Base-by-base conservation (phyloP, 495 filamentous ascomycete species). In the Penicillium pancosmium region DNA sequence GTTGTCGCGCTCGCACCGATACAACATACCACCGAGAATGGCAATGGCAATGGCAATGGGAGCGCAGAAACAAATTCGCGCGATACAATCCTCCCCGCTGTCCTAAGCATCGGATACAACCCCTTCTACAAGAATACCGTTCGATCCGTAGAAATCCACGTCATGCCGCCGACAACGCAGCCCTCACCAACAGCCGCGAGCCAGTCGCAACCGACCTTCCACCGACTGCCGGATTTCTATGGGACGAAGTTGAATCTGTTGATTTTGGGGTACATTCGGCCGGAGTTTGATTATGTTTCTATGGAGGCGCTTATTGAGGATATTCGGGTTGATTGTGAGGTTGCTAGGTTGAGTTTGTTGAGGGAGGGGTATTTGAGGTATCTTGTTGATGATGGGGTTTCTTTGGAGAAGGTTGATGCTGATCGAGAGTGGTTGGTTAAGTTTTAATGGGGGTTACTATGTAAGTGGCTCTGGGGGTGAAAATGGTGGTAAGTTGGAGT, bases 101-200 rank as follows among this genome's bases (percentile, higher is more conserved):
- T 97, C 50, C 87, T 98, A 87, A 89, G 85, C 38, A 93, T 98
- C 51, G 92, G 93, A n/a, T 96, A 90, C 80, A 97, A 97, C 68
- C 92, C 92, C 0, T 95, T 91, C 73, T 97, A 95, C 77, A 92
- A 91, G 70, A 97, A 97, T 72, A 82, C 82, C 21, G 84, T 88
- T 40, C 82, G 91, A 18, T 88, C 84, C 40, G 90, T 93, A 64
- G 94, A 98, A 82, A 93, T 97, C 61, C 93, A 98, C 73, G 82
- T 98, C 55, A 81, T 98, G 76, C 87, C 90, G 15, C 61, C 74
- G 16, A 68, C 78, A 16, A 70, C 76, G 1, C 57, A 74, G 31
- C 75, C 63, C 57, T 57, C 96, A 87, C 78, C 74, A 34, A 59
- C 74, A 31, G 70, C 69, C 3, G 67, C 27, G 27, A 31, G 6